Evolutionary conservation across 805 yeast genomes (phyloP), one percentile per base, ranked within the genome.

Genomic region (Suhomyces tanzawaensis): DNA sequence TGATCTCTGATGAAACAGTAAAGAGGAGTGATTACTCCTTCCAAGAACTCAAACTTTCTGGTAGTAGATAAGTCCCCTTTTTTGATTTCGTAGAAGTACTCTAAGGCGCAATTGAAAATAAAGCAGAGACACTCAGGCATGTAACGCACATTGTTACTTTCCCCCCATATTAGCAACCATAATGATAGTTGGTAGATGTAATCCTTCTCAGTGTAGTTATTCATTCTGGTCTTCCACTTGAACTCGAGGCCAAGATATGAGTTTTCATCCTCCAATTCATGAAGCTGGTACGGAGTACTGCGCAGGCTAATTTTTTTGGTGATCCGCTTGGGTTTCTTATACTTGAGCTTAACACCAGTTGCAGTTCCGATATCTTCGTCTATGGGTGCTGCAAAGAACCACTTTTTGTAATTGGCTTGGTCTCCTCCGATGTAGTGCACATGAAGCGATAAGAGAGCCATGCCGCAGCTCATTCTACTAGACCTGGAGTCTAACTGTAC

Each of bases 391-490:
- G 95, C 87, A 62, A 90, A 85, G 58, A 81, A 88, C 98, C 98
- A 91, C 60, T 85, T 88, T 53, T 82, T 77, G 62, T 82, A 91
- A 62, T 91, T 91, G 3, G 97, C 77, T 42, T 81, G 70, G 34
- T 81, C 86, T 13, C 98, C 97, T 0, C 96, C 97, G 44, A 91
- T 87, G 60, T 91, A 91, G 45, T 90, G 95, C 1, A 88, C 81
- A 62, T 91, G 98, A 23, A 91, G 62, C 0, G 91, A 77, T 2
- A 80, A 54, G 40, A 91, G 66, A 0, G 97, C 97, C 40, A 66
- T 73, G 24, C 67, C 59, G 3, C 95, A 85, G 2, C 81, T 61
- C 74, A 82, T 77, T 44, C 98, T 75, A 43, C 95, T 78, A 0
- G 95, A 76, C 42, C 96, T 76, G 6, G 97, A 90, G 52, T 91